These are phyloP conservation scores for Caryopteris hybrid DNA, from an alignment of 305 asterid genomes.

Conservation along the genomic window DNA sequence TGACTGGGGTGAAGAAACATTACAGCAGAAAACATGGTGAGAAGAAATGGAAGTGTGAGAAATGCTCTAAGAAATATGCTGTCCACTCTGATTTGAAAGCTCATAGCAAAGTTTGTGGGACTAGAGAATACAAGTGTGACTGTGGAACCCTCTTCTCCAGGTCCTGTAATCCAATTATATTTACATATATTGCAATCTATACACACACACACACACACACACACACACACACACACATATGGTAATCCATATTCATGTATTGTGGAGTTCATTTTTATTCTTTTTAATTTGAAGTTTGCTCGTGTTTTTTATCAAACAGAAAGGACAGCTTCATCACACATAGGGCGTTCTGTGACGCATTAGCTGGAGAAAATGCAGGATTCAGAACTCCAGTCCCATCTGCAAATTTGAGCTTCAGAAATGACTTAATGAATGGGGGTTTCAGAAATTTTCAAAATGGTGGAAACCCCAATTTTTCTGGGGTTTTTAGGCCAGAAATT, in stretches of 20 bases:
- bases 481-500: conserved; percentile 15
- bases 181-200: too few relatives aligned
- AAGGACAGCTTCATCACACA: conserved; percentile 90
- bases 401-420: conserved; percentile 47
- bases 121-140: conserved; percentile 80
- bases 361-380: conserved; percentile 64
- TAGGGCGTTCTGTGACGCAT: conserved; percentile 80
- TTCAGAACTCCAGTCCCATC: conserved; percentile 37
- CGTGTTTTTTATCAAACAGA: conserved; percentile 25
- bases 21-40: conserved; percentile 75
- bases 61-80: conserved; percentile 82
- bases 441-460: conserved; percentile 26
- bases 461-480: conserved; percentile 34
- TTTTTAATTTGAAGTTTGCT: background rate
- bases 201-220: too few relatives aligned
- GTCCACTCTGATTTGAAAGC: conserved; percentile 92
- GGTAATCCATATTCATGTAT: too few relatives aligned
- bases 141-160: conserved; percentile 92
- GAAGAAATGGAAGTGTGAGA: conserved; percentile 84
- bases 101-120: conserved; percentile 82
- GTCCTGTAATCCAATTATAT: conserved; percentile 17
- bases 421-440: conserved; percentile 39
- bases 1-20: conserved; percentile 80
- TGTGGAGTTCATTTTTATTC: too few relatives aligned
- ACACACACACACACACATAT: too few relatives aligned